phyloP scores from a whole-genome alignment of 2,329 filamentous ascomycete species.

The Cladophialophora psammophila region DNA sequence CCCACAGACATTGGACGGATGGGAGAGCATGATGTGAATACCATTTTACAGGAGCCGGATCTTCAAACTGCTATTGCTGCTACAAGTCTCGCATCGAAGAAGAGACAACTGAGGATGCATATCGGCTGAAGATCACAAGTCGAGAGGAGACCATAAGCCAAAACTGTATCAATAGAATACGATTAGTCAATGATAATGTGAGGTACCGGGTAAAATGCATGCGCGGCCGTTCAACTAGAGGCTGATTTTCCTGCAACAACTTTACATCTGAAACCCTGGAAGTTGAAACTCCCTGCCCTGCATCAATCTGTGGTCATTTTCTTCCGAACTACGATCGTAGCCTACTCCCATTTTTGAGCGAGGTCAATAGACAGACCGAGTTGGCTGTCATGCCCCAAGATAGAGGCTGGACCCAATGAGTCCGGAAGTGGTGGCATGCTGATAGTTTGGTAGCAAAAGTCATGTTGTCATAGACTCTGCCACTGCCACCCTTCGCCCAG shows the following conservation, averaged over 20 bases:
- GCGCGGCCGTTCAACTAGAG: too few relatives aligned
- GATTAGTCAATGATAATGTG: too few relatives aligned
- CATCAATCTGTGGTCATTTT: neutral
- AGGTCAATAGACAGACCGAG: neutral
- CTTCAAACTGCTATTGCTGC: too few relatives aligned
- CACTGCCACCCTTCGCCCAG: conserved; percentile 5
- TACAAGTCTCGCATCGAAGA: too few relatives aligned
- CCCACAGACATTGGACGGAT: too few relatives aligned
- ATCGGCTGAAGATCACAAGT: too few relatives aligned
- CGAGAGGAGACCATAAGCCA: too few relatives aligned
- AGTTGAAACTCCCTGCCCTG: neutral
- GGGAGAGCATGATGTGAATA: too few relatives aligned
- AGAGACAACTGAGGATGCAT: too few relatives aligned
- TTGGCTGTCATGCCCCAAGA: neutral
- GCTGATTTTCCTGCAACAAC: neutral
- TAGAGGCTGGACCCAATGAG: neutral
- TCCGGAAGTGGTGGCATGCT: conserved; percentile 4
- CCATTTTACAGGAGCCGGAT: too few relatives aligned
- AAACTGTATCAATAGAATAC: too few relatives aligned
- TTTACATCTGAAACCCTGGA: neutral
- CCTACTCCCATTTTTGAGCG: neutral
- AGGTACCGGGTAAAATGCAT: too few relatives aligned
- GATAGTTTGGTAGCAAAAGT: conserved; percentile 27
- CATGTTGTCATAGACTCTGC: conserved; percentile 39
- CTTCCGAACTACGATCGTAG: neutral